Conservation (phyloP, 768 basidiomycete genomes). For the Tylopilus sp. region DNA sequence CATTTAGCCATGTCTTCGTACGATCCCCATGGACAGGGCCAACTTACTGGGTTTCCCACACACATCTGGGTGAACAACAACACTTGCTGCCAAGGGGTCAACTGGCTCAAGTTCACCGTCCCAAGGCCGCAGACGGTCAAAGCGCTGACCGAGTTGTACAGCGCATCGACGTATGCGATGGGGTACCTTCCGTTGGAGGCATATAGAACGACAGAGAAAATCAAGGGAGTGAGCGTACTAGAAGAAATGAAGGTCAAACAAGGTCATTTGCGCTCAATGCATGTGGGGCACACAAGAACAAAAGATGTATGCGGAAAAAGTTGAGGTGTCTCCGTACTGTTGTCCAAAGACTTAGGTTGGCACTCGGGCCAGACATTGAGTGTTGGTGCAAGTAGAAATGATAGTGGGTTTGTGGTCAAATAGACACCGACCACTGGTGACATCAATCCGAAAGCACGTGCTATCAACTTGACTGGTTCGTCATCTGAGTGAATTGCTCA, state of each 20-base stretch:
- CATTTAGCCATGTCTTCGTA: background rate
- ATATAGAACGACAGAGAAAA: slow-evolving; percentile 79
- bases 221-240: slow-evolving; percentile 75
- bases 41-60: slow-evolving; percentile 65
- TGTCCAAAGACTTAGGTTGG: slow-evolving; percentile 14
- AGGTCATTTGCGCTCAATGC: slow-evolving; percentile 2
- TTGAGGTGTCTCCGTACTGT: slow-evolving; percentile 50
- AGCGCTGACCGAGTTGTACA: slow-evolving; percentile 75
- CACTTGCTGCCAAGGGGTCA: slow-evolving; percentile 69
- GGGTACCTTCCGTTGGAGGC: slow-evolving; percentile 72
- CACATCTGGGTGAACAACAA: slow-evolving; percentile 78
- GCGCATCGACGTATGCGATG: slow-evolving; percentile 71
- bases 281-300: slow-evolving; percentile 53
- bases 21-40: background rate
- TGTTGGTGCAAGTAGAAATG: background rate
- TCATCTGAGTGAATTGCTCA: slow-evolving; percentile 22
- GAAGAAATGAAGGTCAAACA: slow-evolving; percentile 5
- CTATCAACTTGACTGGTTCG: background rate
- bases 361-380: slow-evolving; percentile 9
- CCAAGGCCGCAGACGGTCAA: slow-evolving; percentile 77
- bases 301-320: slow-evolving; percentile 60
- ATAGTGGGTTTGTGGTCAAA: background rate
- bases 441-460: slow-evolving; percentile 2
- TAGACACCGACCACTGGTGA: slow-evolving; percentile 1
- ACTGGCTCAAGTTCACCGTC: slow-evolving; percentile 62